Conservation (phyloP, 306 rosid genomes). For the Dryas alaskensis region DNA sequence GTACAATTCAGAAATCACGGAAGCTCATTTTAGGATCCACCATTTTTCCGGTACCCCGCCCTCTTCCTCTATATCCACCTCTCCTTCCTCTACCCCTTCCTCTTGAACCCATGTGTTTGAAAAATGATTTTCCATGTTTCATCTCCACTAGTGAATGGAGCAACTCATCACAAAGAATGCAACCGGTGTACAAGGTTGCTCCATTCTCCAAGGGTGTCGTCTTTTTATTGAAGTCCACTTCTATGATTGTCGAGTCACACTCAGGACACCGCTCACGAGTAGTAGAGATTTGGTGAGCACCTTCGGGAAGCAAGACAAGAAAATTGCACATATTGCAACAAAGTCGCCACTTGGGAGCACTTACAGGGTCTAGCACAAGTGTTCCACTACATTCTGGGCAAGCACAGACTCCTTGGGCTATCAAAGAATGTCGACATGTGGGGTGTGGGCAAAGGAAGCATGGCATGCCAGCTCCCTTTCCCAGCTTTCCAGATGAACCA, state of each 20-base stretch:
- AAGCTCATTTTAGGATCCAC: constrained; percentile 92
- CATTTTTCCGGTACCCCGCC: constrained; percentile 51
- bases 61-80: constrained; percentile 54
- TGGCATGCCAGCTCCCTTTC: constrained; percentile 96
- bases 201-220: constrained; percentile 87
- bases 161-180: constrained; percentile 89
- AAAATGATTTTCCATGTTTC: constrained; percentile 74
- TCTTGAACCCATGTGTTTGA: constrained; percentile 45
- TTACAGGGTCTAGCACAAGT: constrained; percentile 78
- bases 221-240: constrained; percentile 95
- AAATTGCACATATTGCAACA: constrained; percentile 85
- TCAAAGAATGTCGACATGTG: constrained; percentile 77
- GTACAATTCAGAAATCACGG: constrained; percentile 59
- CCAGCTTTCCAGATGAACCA: constrained; percentile 53
- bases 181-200: constrained; percentile 69
- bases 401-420: constrained; percentile 84
- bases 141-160: constrained; percentile 89
- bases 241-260: constrained; percentile 73
- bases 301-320: constrained; percentile 84
- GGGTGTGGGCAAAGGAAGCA: constrained; percentile 94
- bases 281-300: constrained; percentile 87
- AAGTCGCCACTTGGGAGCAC: constrained; percentile 92
- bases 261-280: constrained; percentile 67
- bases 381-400: constrained; percentile 97
- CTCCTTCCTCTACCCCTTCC: constrained; percentile 77